Percentiles rank a stretch among this genome's conserved stretches.
Conservation (phyloP, 108 stramenopile species). For the Mediolabrus comicus region DNA sequence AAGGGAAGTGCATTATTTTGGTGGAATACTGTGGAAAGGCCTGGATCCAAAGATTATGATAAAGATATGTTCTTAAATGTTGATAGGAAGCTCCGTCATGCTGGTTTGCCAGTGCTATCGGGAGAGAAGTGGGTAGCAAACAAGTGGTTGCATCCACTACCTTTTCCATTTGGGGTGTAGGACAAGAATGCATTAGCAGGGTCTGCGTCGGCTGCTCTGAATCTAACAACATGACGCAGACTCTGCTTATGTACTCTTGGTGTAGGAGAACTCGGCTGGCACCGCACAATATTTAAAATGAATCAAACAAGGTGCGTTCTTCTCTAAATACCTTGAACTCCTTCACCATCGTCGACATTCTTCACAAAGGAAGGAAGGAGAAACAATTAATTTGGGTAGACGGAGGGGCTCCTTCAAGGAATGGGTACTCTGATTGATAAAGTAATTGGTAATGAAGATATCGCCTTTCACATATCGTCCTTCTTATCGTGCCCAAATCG, state of each 20-base stretch:
- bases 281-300: too few relatives aligned
- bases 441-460: not conserved
- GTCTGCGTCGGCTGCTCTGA: too few relatives aligned
- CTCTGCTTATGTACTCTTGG: too few relatives aligned
- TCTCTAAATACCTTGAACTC: too few relatives aligned
- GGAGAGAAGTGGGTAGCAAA: conserved; percentile 54
- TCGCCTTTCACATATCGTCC: not conserved
- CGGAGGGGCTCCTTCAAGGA: too few relatives aligned
- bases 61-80: conserved; percentile 38
- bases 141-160: conserved; percentile 49
- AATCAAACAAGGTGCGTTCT: too few relatives aligned
- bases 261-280: too few relatives aligned
- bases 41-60: conserved; percentile 33
- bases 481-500: not conserved
- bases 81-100: conserved; percentile 42
- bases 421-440: not conserved
- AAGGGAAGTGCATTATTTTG: conserved; percentile 46
- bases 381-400: too few relatives aligned
- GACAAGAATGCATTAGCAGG: too few relatives aligned
- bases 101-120: conserved; percentile 33
- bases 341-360: too few relatives aligned
- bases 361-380: too few relatives aligned
- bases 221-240: too few relatives aligned
- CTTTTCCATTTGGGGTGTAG: conserved; percentile 40
- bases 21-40: conserved; percentile 52